Base-by-base conservation (phyloP, 768 basidiomycete genomes). In the Rhizopogon sp. region DNA sequence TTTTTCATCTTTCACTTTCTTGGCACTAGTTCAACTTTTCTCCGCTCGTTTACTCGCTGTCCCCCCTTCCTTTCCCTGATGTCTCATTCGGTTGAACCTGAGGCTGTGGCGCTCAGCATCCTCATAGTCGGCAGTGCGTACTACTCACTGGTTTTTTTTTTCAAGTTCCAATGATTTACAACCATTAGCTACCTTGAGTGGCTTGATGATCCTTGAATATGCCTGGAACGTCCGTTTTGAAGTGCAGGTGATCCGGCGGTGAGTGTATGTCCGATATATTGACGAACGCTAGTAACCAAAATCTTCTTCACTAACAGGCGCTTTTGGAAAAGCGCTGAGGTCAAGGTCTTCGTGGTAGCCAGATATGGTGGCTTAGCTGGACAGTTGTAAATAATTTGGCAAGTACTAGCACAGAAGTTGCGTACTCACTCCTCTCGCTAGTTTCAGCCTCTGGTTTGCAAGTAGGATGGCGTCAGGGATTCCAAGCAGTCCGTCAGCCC, bases 191-290 rank as follows among this genome's bases (percentile, higher is more conserved):
- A 2, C 52, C 0, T 44, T 60, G 0, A 43, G 62, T 13, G 50
- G 25, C 3, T 0, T 59, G 13, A 67, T 67, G 66, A 7, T 60
- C 22, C 8, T 39, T 1, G 66, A 67, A 11, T 62, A 52, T 22
- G 1, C n/a, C 0, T 60, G 45, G 37, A 43, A 53, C 1, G 11
- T 67, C 1, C 46, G 53, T 3, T 60, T 64, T 6, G 66, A 67
- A 45, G 40, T 40, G n/a, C 58, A 55, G 25, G 3, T 50, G 9
- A 29, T 67, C 25, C 67, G 64, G 64, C 57, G 64, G 66, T 67
- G 33, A 60, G 66, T 57, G 3, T 3, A 25, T 25, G 22, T 25
- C 17, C 20, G 9, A 1, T 6, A 5, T 10, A 20, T 53, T 22
- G 29, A 22, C 20, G 9, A 31, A 50, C 10, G 8, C 20, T 1